A percentile compares a stretch with the other conserved stretches of the same genome.
These are phyloP conservation scores for Phytophthora parvispora DNA, from an alignment of 352 stramenopile species.

Conservation along the genomic window DNA sequence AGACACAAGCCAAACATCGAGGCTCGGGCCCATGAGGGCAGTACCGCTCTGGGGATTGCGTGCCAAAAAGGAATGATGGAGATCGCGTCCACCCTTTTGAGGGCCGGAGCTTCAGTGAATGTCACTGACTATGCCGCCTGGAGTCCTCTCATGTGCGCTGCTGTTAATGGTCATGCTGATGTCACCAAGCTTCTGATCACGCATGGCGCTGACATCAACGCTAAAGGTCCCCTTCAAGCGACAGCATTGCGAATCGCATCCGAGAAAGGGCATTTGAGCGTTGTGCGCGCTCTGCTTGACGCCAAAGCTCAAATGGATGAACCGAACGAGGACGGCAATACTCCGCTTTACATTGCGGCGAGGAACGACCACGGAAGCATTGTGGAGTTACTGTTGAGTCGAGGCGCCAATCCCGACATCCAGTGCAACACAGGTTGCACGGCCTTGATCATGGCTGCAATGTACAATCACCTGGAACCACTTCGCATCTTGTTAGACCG, in stretches of 20 bases:
- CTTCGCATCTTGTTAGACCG: not conserved
- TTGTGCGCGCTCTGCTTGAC: not conserved
- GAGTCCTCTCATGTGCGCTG: not conserved
- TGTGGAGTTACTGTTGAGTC: not conserved
- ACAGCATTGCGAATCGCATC: not conserved
- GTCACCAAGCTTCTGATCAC: not conserved
- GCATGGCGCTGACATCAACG: not conserved
- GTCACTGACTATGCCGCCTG: not conserved
- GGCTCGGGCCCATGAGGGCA: not conserved
- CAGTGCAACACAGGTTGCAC: not conserved
- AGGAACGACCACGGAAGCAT: not conserved
- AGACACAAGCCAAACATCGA: not conserved
- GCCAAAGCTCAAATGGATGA: not conserved
- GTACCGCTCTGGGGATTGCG: not conserved
- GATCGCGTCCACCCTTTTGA: not conserved
- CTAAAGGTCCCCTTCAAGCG: not conserved
- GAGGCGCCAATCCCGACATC: not conserved
- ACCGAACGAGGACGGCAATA: not conserved
- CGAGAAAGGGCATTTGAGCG: not conserved
- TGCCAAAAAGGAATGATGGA: not conserved
- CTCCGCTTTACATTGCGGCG: not conserved
- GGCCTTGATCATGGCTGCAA: not conserved
- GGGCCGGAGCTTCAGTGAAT: not conserved
- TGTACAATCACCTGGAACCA: not conserved
- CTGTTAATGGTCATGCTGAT: not conserved